Percentiles rank a stretch among this genome's conserved stretches.
Evolutionary conservation across 2,329 filamentous ascomycete species (phyloP).

Genomic region (Chalaropsis ovoidea): DNA sequence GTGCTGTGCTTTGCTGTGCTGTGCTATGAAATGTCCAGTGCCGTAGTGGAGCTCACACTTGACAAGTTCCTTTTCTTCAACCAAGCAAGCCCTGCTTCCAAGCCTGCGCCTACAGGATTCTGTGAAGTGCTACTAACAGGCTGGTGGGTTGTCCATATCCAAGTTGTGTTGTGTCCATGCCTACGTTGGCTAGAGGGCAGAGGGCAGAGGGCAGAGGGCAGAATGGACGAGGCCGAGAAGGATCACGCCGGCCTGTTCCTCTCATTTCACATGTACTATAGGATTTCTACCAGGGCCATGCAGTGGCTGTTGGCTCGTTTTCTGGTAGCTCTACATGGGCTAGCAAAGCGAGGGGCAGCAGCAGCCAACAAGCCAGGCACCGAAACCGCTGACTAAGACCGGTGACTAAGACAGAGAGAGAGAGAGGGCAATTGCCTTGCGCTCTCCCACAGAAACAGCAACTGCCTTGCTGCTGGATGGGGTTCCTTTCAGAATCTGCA

Average conservation of each 20-base stretch:
- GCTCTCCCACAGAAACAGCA: too few species aligned
- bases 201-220: too few species aligned
- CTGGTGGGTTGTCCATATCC: neutral
- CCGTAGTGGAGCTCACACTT: neutral
- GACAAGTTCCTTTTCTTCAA: neutral
- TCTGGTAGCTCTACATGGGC: neutral
- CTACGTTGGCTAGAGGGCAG: too few species aligned
- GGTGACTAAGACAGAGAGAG: too few species aligned
- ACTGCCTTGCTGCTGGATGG: too few species aligned
- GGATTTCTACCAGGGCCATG: neutral
- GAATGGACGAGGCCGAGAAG: neutral
- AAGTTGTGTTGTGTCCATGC: neutral
- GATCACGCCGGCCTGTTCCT: neutral
- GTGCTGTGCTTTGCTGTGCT: too few species aligned
- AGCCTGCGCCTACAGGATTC: neutral
- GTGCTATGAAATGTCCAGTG: neutral
- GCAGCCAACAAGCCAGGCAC: neutral
- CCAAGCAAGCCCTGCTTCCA: neutral
- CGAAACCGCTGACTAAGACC: neutral
- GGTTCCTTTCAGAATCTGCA: too few species aligned
- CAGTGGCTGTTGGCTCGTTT: neutral
- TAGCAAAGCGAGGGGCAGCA: neutral
- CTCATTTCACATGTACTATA: neutral
- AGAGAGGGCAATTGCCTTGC: too few species aligned
- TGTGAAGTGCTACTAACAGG: neutral